Base-by-base conservation (phyloP, 1,284 basidiomycete genomes). In the Ceratorhiza oryzae-sativae region DNA sequence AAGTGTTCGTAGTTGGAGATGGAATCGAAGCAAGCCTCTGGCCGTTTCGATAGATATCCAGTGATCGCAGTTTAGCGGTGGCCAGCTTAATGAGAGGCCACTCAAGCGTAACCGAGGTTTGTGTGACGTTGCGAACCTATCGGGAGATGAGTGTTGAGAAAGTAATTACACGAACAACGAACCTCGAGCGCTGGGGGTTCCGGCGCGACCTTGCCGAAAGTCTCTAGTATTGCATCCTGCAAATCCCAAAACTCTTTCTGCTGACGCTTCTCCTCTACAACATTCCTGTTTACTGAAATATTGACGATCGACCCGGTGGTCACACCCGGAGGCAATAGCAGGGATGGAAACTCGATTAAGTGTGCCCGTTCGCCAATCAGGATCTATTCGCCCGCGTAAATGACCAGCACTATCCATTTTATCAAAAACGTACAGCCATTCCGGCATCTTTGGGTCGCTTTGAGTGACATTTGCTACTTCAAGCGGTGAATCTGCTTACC, bases 241-340 rank as follows among this genome's bases (percentile, higher is more conserved):
- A 98, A 83, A 1, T 85, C 80, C 89, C 88, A 91, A 79, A 98
- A 97, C 25, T 92, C 89, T 2, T 83, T 80, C 75, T 93, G 90
- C 73, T 94, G 86, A 75, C 88, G 86, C 77, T 90, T 87, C 80
- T 98, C 95, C 75, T 95, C 94, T 0, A 84, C 79, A 34, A 88
- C 80, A 79, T 98, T 97, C 74, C 94, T 88, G 75, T 93, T 86
- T 15, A 97, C 93, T 4, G 94, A 90, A 79, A 98, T 98, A 78
- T 95, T 97, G 76, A 98, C 93, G 76, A 98, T 97, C n/a, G 94
- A 97, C 9, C 95, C 95, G 0, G 95, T 88, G 2, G 91, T 89
- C 1, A 93, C 90, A 18, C 94, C 95, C 0, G 94, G 92, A 1
- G 95, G 95, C 12, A 98, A 84, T 1, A 98, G 86, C 30, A 98